These are phyloP conservation scores for Chaetomium strumarium DNA, from an alignment of 2,329 filamentous ascomycete genomes.

Conservation along the genomic window DNA sequence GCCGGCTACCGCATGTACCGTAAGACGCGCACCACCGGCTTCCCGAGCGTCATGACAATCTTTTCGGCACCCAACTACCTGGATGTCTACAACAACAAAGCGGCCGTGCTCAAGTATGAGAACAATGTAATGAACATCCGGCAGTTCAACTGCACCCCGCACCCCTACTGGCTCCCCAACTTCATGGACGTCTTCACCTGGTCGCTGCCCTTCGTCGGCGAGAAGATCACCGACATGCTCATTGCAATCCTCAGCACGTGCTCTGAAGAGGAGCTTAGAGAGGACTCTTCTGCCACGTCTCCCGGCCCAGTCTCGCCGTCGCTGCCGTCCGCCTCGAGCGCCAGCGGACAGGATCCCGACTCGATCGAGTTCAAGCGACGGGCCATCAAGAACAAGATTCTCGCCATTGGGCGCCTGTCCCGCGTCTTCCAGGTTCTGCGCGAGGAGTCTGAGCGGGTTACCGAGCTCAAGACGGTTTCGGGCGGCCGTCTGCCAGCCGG, in stretches of 20 bases:
- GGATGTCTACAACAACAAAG: slow-evolving; percentile 99
- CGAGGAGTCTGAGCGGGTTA: slow-evolving; percentile 94
- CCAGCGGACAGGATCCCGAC: slow-evolving; percentile 59
- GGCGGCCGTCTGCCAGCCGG: slow-evolving; percentile 89
- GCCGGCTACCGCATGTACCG: slow-evolving; percentile 98
- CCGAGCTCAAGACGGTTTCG: slow-evolving; percentile 93
- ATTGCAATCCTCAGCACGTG: slow-evolving; percentile 97
- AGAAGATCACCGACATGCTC: slow-evolving; percentile 99
- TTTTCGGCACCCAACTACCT: slow-evolving; percentile 99
- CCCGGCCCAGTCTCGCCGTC: slow-evolving; percentile 71
- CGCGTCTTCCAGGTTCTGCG: slow-evolving; percentile 97
- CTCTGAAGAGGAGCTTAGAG: slow-evolving; percentile 96
- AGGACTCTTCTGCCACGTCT: slow-evolving; percentile 67
- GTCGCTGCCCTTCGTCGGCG: slow-evolving; percentile 96
- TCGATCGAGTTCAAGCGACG: slow-evolving; percentile 90
- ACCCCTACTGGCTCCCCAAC: slow-evolving; percentile 98
- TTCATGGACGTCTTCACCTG: slow-evolving; percentile 99
- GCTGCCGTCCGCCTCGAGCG: slow-evolving; percentile 25
- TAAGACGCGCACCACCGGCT: slow-evolving; percentile 95
- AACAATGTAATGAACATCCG: slow-evolving; percentile 99
- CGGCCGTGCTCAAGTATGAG: slow-evolving; percentile 96
- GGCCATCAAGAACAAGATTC: slow-evolving; percentile 99
- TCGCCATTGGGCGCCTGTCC: slow-evolving; percentile 92
- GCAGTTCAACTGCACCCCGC: slow-evolving; percentile 98
- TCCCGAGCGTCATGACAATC: slow-evolving; percentile 99